These are phyloP conservation scores for Metschnikowia chrysomelidarum DNA, from an alignment of 805 yeast genomes.

Conservation along the genomic window DNA sequence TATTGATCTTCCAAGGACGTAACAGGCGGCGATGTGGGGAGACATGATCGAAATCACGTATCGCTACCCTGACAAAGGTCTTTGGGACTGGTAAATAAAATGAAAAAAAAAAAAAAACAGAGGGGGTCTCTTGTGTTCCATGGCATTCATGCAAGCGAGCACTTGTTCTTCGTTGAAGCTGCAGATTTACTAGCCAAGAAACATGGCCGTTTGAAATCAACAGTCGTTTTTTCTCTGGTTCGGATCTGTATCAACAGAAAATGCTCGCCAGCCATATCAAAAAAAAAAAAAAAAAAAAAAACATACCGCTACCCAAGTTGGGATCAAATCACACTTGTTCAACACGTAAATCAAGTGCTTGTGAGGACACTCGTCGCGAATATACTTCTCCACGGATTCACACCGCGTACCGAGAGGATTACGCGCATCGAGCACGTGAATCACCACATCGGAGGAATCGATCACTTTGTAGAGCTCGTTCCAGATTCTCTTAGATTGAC, in stretches of 20 bases:
- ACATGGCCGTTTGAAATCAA: too few relatives aligned
- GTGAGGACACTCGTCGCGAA: conserved; percentile 91
- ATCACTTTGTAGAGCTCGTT: conserved; percentile 95
- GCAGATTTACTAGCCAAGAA: too few relatives aligned
- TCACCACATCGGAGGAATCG: conserved; percentile 95
- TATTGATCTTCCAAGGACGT: conserved; percentile 92
- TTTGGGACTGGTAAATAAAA: conserved; percentile 51
- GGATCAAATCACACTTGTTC: conserved; percentile 97
- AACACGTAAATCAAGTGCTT: conserved; percentile 92
- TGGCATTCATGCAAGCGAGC: background rate
- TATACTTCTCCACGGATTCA: conserved; percentile 87
- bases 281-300: conserved; percentile 6
- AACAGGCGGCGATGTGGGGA: conserved; percentile 71
- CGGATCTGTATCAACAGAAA: conserved; percentile 5
- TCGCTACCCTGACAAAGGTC: conserved; percentile 78
- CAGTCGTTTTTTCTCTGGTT: too few relatives aligned
- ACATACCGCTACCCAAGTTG: conserved; percentile 99
- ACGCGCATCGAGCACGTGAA: conserved; percentile 95
- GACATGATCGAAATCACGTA: conserved; percentile 34
- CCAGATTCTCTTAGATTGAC: conserved; percentile 98
- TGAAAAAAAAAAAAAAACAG: conserved; percentile 5
- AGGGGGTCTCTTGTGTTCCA: too few relatives aligned
- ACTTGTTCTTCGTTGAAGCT: too few relatives aligned
- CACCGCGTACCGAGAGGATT: conserved; percentile 97
- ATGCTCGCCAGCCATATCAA: conserved; percentile 4